Percentiles rank a stretch among this genome's conserved stretches.
Conservation (phyloP, 495 filamentous ascomycete genomes). For the Pseudomonodictys pantanalensis region DNA sequence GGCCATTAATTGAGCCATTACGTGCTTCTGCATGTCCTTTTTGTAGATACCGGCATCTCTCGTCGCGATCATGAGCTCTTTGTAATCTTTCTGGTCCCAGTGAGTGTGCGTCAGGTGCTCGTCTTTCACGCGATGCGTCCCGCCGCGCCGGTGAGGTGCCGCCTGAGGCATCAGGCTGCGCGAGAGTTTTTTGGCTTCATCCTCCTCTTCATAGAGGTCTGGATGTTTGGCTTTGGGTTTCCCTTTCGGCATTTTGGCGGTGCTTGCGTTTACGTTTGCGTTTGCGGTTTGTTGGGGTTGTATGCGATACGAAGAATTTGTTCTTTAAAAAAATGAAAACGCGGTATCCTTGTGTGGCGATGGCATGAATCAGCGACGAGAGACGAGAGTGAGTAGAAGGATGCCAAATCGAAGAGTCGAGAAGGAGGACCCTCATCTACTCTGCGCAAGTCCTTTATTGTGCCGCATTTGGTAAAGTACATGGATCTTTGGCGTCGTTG, state of each 20-base stretch:
- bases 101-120: conserved; percentile 5
- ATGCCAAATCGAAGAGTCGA: too few relatives aligned
- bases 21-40: conserved; percentile 20
- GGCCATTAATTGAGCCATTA: background rate
- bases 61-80: conserved; percentile 1
- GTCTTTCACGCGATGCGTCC: conserved; percentile 19
- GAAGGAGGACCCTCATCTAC: too few relatives aligned
- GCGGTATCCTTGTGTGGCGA: too few relatives aligned
- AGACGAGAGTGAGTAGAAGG: too few relatives aligned
- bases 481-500: too few relatives aligned
- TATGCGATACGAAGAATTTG: too few relatives aligned
- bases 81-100: conserved; percentile 12
- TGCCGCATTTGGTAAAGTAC: too few relatives aligned
- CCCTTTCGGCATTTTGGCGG: background rate
- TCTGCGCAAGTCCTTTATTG: too few relatives aligned
- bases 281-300: too few relatives aligned
- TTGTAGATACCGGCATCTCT: background rate
- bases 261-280: background rate
- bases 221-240: background rate
- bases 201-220: background rate
- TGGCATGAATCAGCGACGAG: too few relatives aligned
- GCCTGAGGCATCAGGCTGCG: background rate
- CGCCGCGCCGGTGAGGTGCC: conserved; percentile 19
- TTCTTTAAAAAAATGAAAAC: too few relatives aligned
- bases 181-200: background rate